Evolutionary conservation across 345 rosid species (phyloP).

Genomic region (Eucalyptus sideroxylon): DNA sequence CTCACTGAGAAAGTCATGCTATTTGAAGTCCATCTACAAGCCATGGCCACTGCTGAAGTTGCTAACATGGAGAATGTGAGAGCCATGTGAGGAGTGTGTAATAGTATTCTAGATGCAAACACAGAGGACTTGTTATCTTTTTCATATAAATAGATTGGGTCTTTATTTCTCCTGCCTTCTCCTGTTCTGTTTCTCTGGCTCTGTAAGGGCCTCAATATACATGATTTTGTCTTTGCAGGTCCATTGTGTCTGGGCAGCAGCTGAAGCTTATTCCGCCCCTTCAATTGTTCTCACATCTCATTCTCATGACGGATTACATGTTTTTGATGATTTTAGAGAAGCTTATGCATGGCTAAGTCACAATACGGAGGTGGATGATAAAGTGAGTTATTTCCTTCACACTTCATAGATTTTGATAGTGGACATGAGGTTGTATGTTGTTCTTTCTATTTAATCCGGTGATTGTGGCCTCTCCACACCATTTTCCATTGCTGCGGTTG

Average conservation of each 20-base stretch:
- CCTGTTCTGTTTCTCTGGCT: background rate
- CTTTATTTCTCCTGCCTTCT: background rate
- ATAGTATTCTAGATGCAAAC: background rate
- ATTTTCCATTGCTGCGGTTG: background rate
- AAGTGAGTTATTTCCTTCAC: constrained; percentile 29
- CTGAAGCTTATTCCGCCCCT: constrained; percentile 99
- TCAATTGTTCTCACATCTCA: constrained; percentile 88
- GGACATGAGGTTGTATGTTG: background rate
- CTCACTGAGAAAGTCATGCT: background rate
- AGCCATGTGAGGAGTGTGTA: background rate
- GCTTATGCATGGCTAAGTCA: constrained; percentile 93
- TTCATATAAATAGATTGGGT: background rate
- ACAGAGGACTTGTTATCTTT: background rate
- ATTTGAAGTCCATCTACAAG: background rate
- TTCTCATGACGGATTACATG: constrained; percentile 73
- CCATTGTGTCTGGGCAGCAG: constrained; percentile 99
- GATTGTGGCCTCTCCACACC: background rate
- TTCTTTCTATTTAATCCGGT: background rate
- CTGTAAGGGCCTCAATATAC: background rate
- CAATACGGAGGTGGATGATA: constrained; percentile 98
- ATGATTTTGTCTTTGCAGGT: constrained; percentile 29
- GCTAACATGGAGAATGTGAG: background rate
- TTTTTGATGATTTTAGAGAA: constrained; percentile 98
- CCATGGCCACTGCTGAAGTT: background rate
- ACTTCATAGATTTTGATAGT: background rate